Base-by-base conservation (phyloP, 2,329 filamentous ascomycete species). In the Pseudogymnoascus sp. region DNA sequence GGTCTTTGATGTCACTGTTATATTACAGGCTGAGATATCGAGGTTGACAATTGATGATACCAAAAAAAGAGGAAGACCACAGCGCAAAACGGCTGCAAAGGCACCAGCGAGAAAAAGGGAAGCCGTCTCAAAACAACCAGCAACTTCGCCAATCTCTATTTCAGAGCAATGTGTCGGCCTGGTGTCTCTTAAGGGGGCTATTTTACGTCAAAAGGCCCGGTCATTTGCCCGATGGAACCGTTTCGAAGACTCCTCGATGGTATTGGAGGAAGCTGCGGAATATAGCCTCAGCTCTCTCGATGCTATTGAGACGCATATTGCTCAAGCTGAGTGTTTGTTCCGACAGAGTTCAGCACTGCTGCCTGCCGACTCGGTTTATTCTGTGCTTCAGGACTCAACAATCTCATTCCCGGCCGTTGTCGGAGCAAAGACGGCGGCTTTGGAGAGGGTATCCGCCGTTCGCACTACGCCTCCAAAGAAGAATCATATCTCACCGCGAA, bases 371-470 rank as follows among this genome's bases (percentile, higher is more conserved):
- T 88, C 93, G 2, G 89, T 95, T 3, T 96, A 93, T 74, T 96
- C 91, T 16, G 89, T 93, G 8, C 83, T 98, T 14, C 90, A 93
- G 53, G 95, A 99, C 70, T 97, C 95, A 0, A 96, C 92, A 0
- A 87, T 97, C 26, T 96, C 92, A 0, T 89, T 93, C 65, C 91
- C 93, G 1, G 87, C 90, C 0, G 79, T 93, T 2, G 50, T 67
- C 7, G 68, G 68, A 41, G 11, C 33, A 2, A 70, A 62, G n/a
- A 63, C 69, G 31, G 67, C 63, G 33, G 40, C 63, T 28, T 63
- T 61, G 43, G 70, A 72, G 16, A 68, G 66, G 41, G 53, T 68
- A 24, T 70, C 66, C 24, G 41, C 62, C 11, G 61, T 22, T n/a
- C 62, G 53, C 11, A 66, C 65, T 26, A 69, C 71, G 41, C 68